These are phyloP conservation scores for Pythium angustatum DNA, from an alignment of 352 stramenopile species.

Conservation along the genomic window DNA sequence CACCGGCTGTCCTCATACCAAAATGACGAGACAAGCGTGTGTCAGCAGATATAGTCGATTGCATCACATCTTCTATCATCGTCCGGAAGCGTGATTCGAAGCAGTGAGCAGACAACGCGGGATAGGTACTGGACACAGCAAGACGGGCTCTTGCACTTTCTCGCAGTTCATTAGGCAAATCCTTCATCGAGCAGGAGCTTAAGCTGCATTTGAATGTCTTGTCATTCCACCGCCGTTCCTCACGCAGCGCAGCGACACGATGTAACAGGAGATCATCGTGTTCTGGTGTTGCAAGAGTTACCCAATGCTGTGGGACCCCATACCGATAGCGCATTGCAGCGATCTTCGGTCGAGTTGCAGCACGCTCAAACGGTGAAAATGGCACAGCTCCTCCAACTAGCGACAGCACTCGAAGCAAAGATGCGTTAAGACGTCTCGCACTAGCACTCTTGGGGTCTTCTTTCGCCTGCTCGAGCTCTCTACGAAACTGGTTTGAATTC, in stretches of 20 bases:
- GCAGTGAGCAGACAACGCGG: neutral
- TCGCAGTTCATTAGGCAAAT: neutral
- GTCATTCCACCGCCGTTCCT: neutral
- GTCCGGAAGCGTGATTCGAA: neutral
- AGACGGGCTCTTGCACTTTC: neutral
- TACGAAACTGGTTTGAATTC: conserved; percentile 4
- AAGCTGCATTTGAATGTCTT: neutral
- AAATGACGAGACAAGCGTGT: neutral
- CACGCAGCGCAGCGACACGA: conserved; percentile 10
- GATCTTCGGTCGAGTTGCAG: conserved; percentile 21
- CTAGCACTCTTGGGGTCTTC: conserved; percentile 2
- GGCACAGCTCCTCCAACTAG: conserved; percentile 25
- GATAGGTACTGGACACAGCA: neutral
- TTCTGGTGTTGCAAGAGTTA: conserved; percentile 26
- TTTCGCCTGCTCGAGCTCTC: neutral
- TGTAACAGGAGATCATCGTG: conserved; percentile 30
- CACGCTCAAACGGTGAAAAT: conserved; percentile 34
- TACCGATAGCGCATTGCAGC: conserved; percentile 26
- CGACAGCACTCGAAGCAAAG: too few species aligned
- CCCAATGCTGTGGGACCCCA: conserved; percentile 26
- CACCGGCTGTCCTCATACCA: neutral
- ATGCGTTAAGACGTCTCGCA: neutral
- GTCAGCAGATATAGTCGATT: neutral
- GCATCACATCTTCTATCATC: neutral
- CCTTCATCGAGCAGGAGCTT: neutral